Base-by-base conservation (phyloP, 2,329 filamentous ascomycete species). In the Dryadomyces sulphureus region DNA sequence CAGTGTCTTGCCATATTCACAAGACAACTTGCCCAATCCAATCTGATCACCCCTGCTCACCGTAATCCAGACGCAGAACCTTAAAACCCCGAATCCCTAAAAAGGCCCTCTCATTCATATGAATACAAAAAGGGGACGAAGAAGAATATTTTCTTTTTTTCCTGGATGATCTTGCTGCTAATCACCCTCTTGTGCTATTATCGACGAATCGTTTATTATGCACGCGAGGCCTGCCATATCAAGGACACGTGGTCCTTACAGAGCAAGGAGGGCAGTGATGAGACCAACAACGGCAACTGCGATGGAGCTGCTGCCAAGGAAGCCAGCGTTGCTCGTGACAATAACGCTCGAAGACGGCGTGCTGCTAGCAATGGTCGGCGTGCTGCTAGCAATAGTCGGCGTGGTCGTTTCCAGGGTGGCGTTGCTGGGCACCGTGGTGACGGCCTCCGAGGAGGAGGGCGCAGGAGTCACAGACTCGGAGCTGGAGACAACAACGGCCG, bases 241-340 rank as follows among this genome's bases (percentile, higher is more conserved):
- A 36, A 36, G 17, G 27, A 32, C 27, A 32, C 16, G 16, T 32
- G 27, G n/a, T 19, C n/a, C 50, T 60, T 60, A 67, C 55, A 66
- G 51, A 50, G 58, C 57, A 42, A 60, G 53, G 35, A 62, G 54
- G 8, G 59, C 60, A 14, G 58, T 60, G 22, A 62, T 45, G 39
- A 63, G 41, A 19, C 59, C 61, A 20, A 63, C 38, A 36, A 34
- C 36, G 19, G 38, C 43, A 40, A 61, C 63, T 9, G 56, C 55
- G 32, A 61, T 48, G 1, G 63, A 65, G 24, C 59, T 59, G 5
- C 55, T 55, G 8, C 55, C 51, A 36, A 60, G 50, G 24, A 56
- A 54, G 30, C 54, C 57, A 1, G 60, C 62, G 8, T 54, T 58
- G 49, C 53, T 57, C 21, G 55, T 53, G 8, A 55, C 46, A 19